Percentiles rank a stretch among this genome's conserved stretches.
phyloP scores from a whole-genome alignment of 495 filamentous ascomycete genomes.

The Penicillium soppii region DNA sequence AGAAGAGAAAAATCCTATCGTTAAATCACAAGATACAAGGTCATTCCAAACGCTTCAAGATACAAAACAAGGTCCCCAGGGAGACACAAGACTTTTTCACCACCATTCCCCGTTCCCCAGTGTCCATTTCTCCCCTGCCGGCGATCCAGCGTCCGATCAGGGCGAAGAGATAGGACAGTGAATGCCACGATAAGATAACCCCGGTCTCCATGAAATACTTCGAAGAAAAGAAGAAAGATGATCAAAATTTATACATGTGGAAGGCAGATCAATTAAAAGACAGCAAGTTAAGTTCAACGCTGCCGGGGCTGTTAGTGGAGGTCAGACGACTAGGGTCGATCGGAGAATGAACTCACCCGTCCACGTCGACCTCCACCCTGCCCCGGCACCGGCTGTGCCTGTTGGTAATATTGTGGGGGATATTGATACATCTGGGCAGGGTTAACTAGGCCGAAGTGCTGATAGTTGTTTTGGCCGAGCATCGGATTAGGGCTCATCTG shows the following conservation, averaged over 20 bases:
- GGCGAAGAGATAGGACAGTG: constrained; percentile 22
- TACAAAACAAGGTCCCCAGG: constrained; percentile 9
- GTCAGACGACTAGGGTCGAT: not conserved
- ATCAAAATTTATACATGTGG: constrained; percentile 40
- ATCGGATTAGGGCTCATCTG: constrained; percentile 43
- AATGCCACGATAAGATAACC: constrained; percentile 36
- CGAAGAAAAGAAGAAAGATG: constrained; percentile 18
- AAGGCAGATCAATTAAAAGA: constrained; percentile 36
- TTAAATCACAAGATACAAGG: constrained; percentile 10
- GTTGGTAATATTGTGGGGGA: constrained; percentile 49
- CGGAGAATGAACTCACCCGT: constrained; percentile 38
- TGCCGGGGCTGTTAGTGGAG: constrained; percentile 10
- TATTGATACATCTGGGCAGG: constrained; percentile 54
- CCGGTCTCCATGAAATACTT: constrained; percentile 27
- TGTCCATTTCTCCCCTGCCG: constrained; percentile 27
- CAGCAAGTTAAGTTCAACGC: constrained; percentile 30
- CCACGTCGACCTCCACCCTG: constrained; percentile 51
- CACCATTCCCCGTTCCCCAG: constrained; percentile 8
- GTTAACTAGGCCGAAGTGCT: constrained; percentile 49
- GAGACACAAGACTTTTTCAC: constrained; percentile 12
- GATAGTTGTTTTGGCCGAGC: constrained; percentile 44
- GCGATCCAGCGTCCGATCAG: constrained; percentile 50
- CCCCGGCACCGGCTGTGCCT: constrained; percentile 44
- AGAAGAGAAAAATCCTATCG: constrained; percentile 3
- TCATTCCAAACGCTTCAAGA: constrained; percentile 10